Evolutionary conservation across 2,329 filamentous ascomycete species (phyloP), one percentile per base, ranked within the genome.

Genomic region (Meredithiella fracta): DNA sequence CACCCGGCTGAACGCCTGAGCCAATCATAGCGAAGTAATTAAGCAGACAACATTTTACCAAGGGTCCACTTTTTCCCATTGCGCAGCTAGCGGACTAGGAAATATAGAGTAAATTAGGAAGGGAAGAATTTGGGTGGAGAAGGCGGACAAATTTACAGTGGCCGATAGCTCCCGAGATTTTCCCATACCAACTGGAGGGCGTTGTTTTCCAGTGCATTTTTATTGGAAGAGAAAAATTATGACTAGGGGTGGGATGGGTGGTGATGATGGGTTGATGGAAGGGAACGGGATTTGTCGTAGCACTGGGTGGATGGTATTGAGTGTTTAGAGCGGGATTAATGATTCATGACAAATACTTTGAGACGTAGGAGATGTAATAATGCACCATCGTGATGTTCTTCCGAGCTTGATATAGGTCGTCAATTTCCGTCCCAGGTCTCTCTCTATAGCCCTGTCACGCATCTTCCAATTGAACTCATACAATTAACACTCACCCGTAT

Each of bases 151-250:
- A 44, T 44, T 44, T 49, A 49, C 44, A 49, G 44, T 49, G 44
- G 56, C 56, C 56, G 56, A 58, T 47, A 58, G 56, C 56, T 58
- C 47, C 56, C 56, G 56, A 58, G 56, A 58, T 58, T 58, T 58
- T 58, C 53, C 56, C 56, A 58, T 37, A 53, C 56, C 52, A 58
- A 58, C 56, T 52, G 51, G 44, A 58, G 22, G 23, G 29, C 52
- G 51, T 22, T 50, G 38, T 53, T 56, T 52, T 40, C 44, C 22
- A 22, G 44, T 49, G 23, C 31, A 40, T 44, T 44, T 20, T 44
- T 44, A 20, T 44, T 44, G 34, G 52, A 50, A 26, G 8, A 53
- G 25, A 57, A 57, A 57, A 58, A 54, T 25, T 52, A 44, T 44
- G 49, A 47, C 56, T 58, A 11, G 22, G 22, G 20, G 23, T 44